phyloP scores from a whole-genome alignment of 306 rosid genomes.

The Trifolium dubium region DNA sequence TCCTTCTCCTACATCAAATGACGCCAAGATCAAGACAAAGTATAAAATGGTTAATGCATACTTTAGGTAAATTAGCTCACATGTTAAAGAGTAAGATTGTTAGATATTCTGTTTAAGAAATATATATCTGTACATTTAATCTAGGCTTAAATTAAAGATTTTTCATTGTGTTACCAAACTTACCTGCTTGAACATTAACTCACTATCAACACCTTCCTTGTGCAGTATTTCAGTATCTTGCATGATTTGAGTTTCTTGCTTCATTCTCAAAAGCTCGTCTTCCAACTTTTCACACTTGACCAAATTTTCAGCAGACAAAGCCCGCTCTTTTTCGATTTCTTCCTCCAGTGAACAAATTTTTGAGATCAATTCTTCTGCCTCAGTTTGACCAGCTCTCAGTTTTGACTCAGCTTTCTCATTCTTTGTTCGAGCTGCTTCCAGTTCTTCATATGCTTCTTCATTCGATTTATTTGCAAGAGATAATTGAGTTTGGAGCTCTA shows the following conservation, averaged over 20 bases:
- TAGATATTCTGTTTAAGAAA: not conserved
- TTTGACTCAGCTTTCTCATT: slow-evolving; percentile 56
- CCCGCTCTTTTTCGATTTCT: slow-evolving; percentile 63
- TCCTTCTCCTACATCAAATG: slow-evolving; percentile 66
- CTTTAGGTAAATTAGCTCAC: not conserved
- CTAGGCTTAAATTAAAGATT: slow-evolving; percentile 14
- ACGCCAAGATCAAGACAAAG: slow-evolving; percentile 19
- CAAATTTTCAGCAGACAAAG: slow-evolving; percentile 54
- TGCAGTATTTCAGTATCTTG: not conserved
- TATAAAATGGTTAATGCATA: not conserved
- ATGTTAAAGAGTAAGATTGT: not conserved
- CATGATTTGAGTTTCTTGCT: slow-evolving; percentile 43
- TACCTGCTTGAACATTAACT: slow-evolving; percentile 69
- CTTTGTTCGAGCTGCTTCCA: slow-evolving; percentile 44
- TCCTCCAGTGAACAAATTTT: slow-evolving; percentile 58
- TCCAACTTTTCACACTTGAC: slow-evolving; percentile 61
- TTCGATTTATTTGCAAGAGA: slow-evolving; percentile 51
- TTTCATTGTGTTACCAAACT: slow-evolving; percentile 44
- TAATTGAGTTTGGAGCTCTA: slow-evolving; percentile 58
- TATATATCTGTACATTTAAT: slow-evolving; percentile 10
- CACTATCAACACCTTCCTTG: slow-evolving; percentile 9
- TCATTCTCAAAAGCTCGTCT: slow-evolving; percentile 58
- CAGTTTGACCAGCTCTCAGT: slow-evolving; percentile 50
- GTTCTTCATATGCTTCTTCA: slow-evolving; percentile 58
- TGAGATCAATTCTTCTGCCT: slow-evolving; percentile 52